Base-by-base conservation (phyloP, 208 protist species). In the Acanthamoeba royreba region DNA sequence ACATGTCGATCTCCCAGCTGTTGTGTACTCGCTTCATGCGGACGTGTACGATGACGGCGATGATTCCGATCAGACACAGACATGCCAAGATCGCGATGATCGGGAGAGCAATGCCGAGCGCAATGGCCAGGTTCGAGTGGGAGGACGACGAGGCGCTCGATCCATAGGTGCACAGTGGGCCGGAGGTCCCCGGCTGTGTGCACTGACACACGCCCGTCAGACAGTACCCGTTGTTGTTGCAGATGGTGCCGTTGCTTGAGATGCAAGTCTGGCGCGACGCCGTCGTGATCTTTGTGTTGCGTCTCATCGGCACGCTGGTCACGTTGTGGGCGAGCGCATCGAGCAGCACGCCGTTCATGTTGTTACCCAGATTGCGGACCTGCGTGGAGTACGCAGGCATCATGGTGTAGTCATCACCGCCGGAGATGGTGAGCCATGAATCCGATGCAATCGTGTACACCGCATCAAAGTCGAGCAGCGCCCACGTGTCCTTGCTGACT, bases 351-450 rank as follows among this genome's bases (percentile, higher is more conserved):
- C 53, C 31, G 53, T 74, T 91, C 53, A 91, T 46, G 52, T 74
- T 72, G 58, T 49, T 42, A 9, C 85, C 85, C n/a, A 46, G 61
- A 22, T 91, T 91, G 42, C 61, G 19, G 9, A 91, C 52, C 28
- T 35, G 8, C 17, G 52, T 53, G 4, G 38, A 28, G 58, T 91
- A 72, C 15, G 31, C 42, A 22, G 35, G 52, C 2, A 91, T 38
- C 85, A 91, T 91, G 33, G 85, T 72, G 45, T 91, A 91, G 85
- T 69, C 85, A 38, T 91, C 85, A 40, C 85, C 85, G 58, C 85
- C 85, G 38, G 42, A 63, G 53, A 91, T 91, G 9, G 72, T 45
- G n/a, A 74, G 15, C 58, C 85, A 74, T 9, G 38, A 25, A 53
- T 49, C 46, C 25, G 85, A 46, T 1, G 72, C 31, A 11, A 91